Conservation (phyloP, 306 rosid genomes). For the Vigna trinervia region DNA sequence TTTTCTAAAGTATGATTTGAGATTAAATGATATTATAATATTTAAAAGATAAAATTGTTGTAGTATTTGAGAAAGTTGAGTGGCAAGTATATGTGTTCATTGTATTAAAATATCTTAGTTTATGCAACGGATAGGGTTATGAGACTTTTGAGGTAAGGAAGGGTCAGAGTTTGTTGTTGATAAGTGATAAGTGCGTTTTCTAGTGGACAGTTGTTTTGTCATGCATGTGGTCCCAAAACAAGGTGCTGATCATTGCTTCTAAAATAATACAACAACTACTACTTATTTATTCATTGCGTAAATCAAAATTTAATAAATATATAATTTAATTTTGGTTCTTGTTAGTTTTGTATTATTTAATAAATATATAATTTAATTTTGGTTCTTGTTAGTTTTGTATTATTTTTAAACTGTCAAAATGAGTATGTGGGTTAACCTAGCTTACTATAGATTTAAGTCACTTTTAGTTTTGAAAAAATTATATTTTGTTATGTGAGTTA, state of each 20-base stretch:
- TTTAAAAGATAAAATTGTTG: too few species aligned
- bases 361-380: background rate
- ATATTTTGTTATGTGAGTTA: too few species aligned
- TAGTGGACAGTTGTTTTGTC: slow-evolving; percentile 40
- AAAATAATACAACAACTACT: background rate
- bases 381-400: background rate
- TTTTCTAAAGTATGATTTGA: too few species aligned
- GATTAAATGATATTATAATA: too few species aligned
- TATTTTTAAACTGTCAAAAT: too few species aligned
- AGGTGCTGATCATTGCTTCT: background rate
- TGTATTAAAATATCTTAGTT: slow-evolving; percentile 23
- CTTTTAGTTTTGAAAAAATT: too few species aligned
- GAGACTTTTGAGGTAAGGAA: slow-evolving; percentile 41
- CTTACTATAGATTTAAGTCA: too few species aligned
- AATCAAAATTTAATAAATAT: background rate
- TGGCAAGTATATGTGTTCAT: too few species aligned
- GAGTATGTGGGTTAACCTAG: too few species aligned
- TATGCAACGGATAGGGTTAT: slow-evolving; percentile 40
- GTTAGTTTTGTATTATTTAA: too few species aligned
- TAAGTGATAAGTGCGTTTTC: slow-evolving; percentile 54
- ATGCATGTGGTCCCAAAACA: background rate
- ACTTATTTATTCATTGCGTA: background rate
- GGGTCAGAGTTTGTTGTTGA: slow-evolving; percentile 33
- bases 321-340: background rate
- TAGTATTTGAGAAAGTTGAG: too few species aligned